Conservation (phyloP, 805 yeast genomes). For the Blastobotrys peoriensis region DNA sequence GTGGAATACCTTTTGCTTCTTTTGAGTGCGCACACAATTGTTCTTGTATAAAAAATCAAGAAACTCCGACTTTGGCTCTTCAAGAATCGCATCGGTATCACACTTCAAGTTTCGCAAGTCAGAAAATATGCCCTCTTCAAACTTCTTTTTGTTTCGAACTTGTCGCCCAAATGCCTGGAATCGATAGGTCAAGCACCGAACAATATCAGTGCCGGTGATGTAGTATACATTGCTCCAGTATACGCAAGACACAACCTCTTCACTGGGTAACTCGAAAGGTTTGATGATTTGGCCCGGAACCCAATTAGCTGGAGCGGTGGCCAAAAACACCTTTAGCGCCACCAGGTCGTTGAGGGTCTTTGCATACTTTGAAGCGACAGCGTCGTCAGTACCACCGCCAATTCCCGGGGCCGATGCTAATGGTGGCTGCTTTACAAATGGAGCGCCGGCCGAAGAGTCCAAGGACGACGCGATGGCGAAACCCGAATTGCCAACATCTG, state of each 20-base stretch:
- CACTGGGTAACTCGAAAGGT: conserved; percentile 76
- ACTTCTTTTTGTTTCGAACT: conserved; percentile 81
- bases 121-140: conserved; percentile 93
- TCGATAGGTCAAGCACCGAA: conserved; percentile 81
- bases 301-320: conserved; percentile 95
- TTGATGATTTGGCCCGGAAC: conserved; percentile 80
- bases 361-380: conserved; percentile 24
- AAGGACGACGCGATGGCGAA: not conserved
- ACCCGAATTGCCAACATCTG: not conserved
- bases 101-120: conserved; percentile 77
- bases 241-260: conserved; percentile 91
- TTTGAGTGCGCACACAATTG: conserved; percentile 85
- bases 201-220: conserved; percentile 94
- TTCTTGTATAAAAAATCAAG: conserved; percentile 78
- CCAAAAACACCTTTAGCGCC: conserved; percentile 61
- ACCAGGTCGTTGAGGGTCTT: conserved; percentile 20
- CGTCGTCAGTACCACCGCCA: conserved; percentile 9
- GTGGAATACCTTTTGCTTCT: conserved; percentile 92
- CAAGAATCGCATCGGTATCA: conserved; percentile 81
- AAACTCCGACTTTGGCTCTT: conserved; percentile 79
- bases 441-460: not conserved
- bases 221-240: conserved; percentile 86
- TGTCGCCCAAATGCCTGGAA: conserved; percentile 86
- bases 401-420: not conserved
- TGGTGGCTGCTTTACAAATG: not conserved